A percentile compares a stretch with the other conserved stretches of the same genome.
These are phyloP conservation scores for Knufia fluminis DNA, from an alignment of 2,329 filamentous ascomycete species.

Conservation along the genomic window DNA sequence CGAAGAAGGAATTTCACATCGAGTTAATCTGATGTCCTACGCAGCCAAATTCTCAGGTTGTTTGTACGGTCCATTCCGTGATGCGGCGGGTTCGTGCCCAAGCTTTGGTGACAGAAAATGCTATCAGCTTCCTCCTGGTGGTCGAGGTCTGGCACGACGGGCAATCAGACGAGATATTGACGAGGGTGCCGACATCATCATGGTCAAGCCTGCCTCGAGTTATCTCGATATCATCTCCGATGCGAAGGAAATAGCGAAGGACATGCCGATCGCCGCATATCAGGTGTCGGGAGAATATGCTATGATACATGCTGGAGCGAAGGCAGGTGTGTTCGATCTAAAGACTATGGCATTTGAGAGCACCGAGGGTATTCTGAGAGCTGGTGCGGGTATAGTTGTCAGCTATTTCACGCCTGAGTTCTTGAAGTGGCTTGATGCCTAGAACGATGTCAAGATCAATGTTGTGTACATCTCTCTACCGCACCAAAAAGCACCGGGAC, in stretches of 20 bases:
- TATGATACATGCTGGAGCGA: slow-evolving; percentile 94
- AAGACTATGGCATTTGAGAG: slow-evolving; percentile 92
- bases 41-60: slow-evolving; percentile 96
- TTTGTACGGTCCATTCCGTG: slow-evolving; percentile 92
- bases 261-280: slow-evolving; percentile 89
- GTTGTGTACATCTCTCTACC: too few species aligned
- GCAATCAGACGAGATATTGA: slow-evolving; percentile 83
- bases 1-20: slow-evolving; percentile 85
- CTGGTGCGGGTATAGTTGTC: slow-evolving; percentile 85
- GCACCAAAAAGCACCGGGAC: too few species aligned
- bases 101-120: slow-evolving; percentile 91
- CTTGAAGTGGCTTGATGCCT: slow-evolving; percentile 47
- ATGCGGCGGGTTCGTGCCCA: slow-evolving; percentile 82
- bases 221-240: slow-evolving; percentile 97
- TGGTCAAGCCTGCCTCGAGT: slow-evolving; percentile 95
- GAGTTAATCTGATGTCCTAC: slow-evolving; percentile 91
- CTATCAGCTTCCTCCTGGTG: slow-evolving; percentile 92
- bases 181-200: slow-evolving; percentile 95
- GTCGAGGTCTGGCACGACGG: slow-evolving; percentile 79
- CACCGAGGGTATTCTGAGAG: slow-evolving; percentile 84
- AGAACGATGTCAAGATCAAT: too few species aligned
- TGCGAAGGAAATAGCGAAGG: slow-evolving; percentile 84
- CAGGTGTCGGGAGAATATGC: slow-evolving; percentile 96
- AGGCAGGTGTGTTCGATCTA: slow-evolving; percentile 91
- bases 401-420: slow-evolving; percentile 87